These are phyloP conservation scores for Boletus huronensis DNA, from an alignment of 768 basidiomycete species.

Conservation along the genomic window DNA sequence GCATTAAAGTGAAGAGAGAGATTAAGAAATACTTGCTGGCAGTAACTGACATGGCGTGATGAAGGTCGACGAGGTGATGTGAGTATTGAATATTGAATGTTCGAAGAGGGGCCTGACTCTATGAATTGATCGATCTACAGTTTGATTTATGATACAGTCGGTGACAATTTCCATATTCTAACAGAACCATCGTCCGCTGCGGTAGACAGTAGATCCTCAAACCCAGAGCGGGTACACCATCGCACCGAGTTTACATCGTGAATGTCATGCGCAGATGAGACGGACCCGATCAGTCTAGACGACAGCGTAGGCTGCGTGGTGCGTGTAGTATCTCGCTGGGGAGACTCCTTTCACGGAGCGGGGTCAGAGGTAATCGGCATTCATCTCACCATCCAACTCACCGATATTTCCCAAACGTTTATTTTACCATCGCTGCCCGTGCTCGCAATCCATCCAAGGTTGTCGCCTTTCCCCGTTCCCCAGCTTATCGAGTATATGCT, in stretches of 20 bases:
- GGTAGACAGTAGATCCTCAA: constrained; percentile 68
- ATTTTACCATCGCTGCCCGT: constrained; percentile 84
- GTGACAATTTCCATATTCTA: constrained; percentile 67
- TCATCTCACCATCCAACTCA: constrained; percentile 28
- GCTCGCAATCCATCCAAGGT: constrained; percentile 80
- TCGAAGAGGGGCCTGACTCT: no score
- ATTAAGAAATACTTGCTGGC: no score
- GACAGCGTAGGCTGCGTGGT: constrained; percentile 34
- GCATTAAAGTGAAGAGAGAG: no score
- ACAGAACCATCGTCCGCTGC: constrained; percentile 83
- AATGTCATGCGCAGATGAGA: constrained; percentile 72
- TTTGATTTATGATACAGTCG: neutral
- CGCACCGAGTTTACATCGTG: constrained; percentile 80
- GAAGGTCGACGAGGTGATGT: no score
- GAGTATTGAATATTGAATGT: no score
- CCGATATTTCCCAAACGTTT: constrained; percentile 75
- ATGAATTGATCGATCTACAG: no score
- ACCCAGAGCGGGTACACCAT: constrained; percentile 75
- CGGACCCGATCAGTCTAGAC: constrained; percentile 48
- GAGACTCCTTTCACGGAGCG: constrained; percentile 15
- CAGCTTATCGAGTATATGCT: constrained; percentile 82
- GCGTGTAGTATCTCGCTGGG: constrained; percentile 3
- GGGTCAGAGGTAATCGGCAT: neutral
- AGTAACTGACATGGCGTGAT: no score
- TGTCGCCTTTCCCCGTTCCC: constrained; percentile 43